Evolutionary conservation across 495 filamentous ascomycete species (phyloP).

Genomic region (Tuber indicum): DNA sequence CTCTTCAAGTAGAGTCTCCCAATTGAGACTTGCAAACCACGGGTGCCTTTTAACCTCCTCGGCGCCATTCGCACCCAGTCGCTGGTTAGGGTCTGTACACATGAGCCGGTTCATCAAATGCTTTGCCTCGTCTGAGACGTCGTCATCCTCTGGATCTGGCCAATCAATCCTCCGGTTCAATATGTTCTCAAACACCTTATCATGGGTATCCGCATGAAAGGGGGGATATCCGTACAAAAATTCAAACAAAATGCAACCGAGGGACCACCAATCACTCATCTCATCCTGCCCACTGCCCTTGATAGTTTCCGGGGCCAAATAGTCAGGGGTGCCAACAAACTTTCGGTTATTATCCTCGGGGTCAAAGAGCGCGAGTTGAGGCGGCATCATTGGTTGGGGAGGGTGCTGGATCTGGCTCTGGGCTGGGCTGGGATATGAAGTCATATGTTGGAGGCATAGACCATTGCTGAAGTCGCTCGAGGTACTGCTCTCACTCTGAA

Average conservation of each 20-base stretch:
- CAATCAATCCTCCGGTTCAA: constrained; percentile 80
- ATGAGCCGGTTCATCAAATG: constrained; percentile 89
- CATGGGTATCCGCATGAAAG: constrained; percentile 84
- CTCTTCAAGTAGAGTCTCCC: constrained; percentile 83
- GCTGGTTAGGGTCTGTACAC: constrained; percentile 67
- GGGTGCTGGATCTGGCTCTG: constrained; percentile 47
- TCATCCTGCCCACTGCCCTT: constrained; percentile 92
- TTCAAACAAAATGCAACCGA: constrained; percentile 96
- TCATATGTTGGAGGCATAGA: constrained; percentile 41
- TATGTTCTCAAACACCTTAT: constrained; percentile 96
- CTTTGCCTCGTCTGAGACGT: constrained; percentile 73
- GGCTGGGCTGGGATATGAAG: constrained; percentile 37
- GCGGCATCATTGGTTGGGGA: constrained; percentile 80
- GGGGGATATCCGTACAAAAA: constrained; percentile 89
- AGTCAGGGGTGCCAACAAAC: constrained; percentile 96
- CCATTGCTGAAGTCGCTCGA: constrained; percentile 42
- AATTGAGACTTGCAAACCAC: constrained; percentile 84
- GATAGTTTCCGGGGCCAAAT: constrained; percentile 94
- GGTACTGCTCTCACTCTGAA: constrained; percentile 49
- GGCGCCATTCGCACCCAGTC: constrained; percentile 85
- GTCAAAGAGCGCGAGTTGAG: constrained; percentile 92
- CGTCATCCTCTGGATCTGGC: constrained; percentile 65
- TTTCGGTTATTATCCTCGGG: constrained; percentile 86
- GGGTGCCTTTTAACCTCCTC: constrained; percentile 81
- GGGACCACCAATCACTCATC: constrained; percentile 98